A percentile compares a stretch with the other conserved stretches of the same genome.
These are phyloP conservation scores for Kondoa subrosea DNA, from an alignment of 768 basidiomycete species.

Conservation along the genomic window DNA sequence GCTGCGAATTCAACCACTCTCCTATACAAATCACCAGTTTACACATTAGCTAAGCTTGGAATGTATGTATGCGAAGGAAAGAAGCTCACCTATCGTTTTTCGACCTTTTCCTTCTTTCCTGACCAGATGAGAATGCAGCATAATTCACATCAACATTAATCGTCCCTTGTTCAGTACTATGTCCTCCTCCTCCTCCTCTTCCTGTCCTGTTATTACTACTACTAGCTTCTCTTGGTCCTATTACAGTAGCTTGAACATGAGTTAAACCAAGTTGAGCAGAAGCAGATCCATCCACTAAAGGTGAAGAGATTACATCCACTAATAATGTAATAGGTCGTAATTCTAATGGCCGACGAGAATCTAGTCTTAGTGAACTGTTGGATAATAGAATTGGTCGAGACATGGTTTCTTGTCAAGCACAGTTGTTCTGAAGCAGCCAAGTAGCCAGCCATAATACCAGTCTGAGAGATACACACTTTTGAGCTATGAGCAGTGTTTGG, in stretches of 20 bases:
- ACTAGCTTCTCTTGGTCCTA: conserved; percentile 61
- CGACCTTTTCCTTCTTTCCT: conserved; percentile 14
- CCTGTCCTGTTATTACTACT: background rate
- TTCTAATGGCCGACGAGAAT: background rate
- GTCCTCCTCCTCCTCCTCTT: conserved; percentile 8
- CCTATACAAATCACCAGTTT: background rate
- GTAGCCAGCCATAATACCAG: too few relatives aligned
- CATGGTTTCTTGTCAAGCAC: too few relatives aligned
- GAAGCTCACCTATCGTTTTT: conserved; percentile 17
- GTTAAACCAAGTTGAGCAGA: conserved; percentile 76
- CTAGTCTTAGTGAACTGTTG: background rate
- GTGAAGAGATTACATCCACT: background rate
- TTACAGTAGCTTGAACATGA: conserved; percentile 67
- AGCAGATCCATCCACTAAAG: conserved; percentile 55
- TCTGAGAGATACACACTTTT: background rate
- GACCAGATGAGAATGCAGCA: conserved; percentile 47
- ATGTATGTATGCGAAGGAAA: background rate
- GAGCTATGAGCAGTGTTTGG: background rate
- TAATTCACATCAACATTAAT: conserved; percentile 79
- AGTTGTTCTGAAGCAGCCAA: too few relatives aligned
- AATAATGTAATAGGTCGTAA: background rate
- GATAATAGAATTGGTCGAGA: background rate
- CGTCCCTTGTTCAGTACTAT: conserved; percentile 64
- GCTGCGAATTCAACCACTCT: conserved; percentile 52
- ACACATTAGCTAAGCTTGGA: background rate